Evolutionary conservation across 495 filamentous ascomycete genomes (phyloP).

Genomic region (Corynascus novoguineensis): DNA sequence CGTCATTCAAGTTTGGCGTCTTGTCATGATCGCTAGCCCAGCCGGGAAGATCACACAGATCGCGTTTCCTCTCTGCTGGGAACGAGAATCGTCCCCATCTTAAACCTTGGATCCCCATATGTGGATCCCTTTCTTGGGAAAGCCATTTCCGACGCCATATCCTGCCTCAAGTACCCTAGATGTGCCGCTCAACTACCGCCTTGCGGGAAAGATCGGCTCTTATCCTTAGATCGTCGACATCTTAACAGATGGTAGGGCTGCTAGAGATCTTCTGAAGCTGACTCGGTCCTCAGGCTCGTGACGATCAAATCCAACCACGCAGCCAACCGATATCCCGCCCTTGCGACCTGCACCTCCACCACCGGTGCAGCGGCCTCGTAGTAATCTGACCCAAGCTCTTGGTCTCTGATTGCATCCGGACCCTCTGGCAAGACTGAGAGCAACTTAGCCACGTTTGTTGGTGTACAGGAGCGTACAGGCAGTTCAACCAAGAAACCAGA

Average conservation of each 20-base stretch:
- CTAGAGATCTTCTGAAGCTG: constrained; percentile 16
- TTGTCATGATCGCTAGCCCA: background rate
- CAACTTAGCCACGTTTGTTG: background rate
- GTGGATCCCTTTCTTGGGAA: background rate
- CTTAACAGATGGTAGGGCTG: background rate
- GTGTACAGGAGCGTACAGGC: no score
- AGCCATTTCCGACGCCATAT: background rate
- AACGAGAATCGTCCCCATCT: background rate
- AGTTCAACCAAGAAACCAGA: no score
- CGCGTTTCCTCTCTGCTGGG: background rate
- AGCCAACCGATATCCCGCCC: constrained; percentile 64
- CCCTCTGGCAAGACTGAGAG: constrained; percentile 51
- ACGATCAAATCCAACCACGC: constrained; percentile 55
- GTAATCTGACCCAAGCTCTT: constrained; percentile 59
- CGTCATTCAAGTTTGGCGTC: background rate
- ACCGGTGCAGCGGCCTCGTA: constrained; percentile 56
- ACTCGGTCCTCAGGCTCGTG: constrained; percentile 19
- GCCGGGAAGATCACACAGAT: constrained; percentile 8
- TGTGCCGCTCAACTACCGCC: constrained; percentile 12
- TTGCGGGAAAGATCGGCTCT: constrained; percentile 1
- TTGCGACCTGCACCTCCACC: constrained; percentile 68
- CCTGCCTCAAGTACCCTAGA: background rate
- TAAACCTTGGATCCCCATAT: background rate
- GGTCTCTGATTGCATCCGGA: constrained; percentile 44
- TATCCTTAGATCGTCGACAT: background rate